phyloP scores from a whole-genome alignment of 352 stramenopile species.

The Lagenidium sp. region DNA sequence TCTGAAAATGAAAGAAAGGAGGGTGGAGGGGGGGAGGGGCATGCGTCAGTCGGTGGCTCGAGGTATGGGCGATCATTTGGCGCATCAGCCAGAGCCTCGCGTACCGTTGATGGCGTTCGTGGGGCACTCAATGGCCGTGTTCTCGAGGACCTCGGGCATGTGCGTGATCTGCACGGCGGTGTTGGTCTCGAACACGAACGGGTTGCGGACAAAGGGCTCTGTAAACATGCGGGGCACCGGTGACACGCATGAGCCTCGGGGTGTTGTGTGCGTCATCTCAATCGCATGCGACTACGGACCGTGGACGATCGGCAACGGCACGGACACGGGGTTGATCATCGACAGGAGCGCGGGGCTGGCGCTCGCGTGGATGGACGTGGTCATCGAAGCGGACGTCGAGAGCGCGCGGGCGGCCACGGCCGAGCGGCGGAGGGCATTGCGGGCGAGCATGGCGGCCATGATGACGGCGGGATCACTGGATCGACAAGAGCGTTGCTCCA shows the following conservation, averaged over 20 bases:
- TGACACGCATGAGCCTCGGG: no score
- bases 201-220: slow-evolving; percentile 27
- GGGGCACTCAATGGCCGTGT: slow-evolving; percentile 30
- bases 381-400: background rate
- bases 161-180: slow-evolving; percentile 24
- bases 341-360: background rate
- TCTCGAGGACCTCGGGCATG: slow-evolving; percentile 19
- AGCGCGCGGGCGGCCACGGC: background rate
- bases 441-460: background rate
- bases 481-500: no score
- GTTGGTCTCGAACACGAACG: slow-evolving; percentile 35
- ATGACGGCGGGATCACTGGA: no score
- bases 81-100: slow-evolving; percentile 2
- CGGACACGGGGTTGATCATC: background rate
- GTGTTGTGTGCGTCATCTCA: slow-evolving; percentile 1
- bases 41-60: no score
- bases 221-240: background rate
- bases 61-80: no score
- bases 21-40: background rate
- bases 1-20: slow-evolving; percentile 18
- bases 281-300: background rate
- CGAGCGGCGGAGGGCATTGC: no score
- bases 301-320: background rate
- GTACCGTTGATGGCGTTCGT: slow-evolving; percentile 33
- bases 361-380: background rate